phyloP scores from a whole-genome alignment of 108 stramenopile species.

The Stephanodiscus triporus region DNA sequence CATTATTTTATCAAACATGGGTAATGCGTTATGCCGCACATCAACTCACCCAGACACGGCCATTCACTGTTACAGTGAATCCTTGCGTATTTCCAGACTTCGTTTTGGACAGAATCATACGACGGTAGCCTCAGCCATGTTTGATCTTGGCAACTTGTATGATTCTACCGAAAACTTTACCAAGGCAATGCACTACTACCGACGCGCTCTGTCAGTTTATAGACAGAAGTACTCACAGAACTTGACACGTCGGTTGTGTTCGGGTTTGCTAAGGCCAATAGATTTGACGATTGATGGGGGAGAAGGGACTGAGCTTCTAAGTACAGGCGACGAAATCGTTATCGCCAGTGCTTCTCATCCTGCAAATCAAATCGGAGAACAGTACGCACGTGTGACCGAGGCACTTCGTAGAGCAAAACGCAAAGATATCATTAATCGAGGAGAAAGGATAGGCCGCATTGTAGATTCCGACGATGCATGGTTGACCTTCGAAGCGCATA shows the following conservation, averaged over 20 bases:
- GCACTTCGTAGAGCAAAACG: slow-evolving; percentile 37
- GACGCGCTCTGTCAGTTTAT: slow-evolving; percentile 35
- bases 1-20: slow-evolving; percentile 32
- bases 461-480: slow-evolving; percentile 30
- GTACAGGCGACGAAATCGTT: slow-evolving; percentile 33
- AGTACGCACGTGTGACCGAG: slow-evolving; percentile 30
- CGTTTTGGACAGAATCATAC: slow-evolving; percentile 40
- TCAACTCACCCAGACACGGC: slow-evolving; percentile 20
- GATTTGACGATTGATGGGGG: slow-evolving; percentile 5
- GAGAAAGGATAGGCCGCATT: slow-evolving; percentile 15
- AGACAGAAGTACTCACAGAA: slow-evolving; percentile 29
- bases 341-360: slow-evolving; percentile 12
- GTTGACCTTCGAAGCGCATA: slow-evolving; percentile 29
- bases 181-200: slow-evolving; percentile 38
- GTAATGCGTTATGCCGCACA: slow-evolving; percentile 28
- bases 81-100: slow-evolving; percentile 34
- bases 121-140: slow-evolving; percentile 35
- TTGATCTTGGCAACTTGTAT: slow-evolving; percentile 35
- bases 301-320: slow-evolving; percentile 21
- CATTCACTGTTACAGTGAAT: slow-evolving; percentile 40
- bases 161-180: slow-evolving; percentile 33
- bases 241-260: slow-evolving; percentile 26
- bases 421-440: slow-evolving; percentile 20
- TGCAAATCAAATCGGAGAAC: slow-evolving; percentile 16
- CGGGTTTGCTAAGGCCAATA: slow-evolving; percentile 7